Conservation (phyloP, 306 rosid genomes). For the Begonia masoniana region DNA sequence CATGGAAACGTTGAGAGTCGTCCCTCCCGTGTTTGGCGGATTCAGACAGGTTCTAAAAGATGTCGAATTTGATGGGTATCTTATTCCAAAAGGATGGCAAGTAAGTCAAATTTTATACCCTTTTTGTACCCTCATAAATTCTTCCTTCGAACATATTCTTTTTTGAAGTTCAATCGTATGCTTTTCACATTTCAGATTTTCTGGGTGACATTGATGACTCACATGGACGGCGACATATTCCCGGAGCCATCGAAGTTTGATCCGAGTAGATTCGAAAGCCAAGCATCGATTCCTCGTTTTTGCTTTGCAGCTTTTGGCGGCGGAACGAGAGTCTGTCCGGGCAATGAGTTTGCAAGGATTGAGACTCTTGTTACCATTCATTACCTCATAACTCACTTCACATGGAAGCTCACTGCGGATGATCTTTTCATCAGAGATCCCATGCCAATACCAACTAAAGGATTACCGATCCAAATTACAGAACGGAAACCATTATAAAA, state of each 20-base stretch:
- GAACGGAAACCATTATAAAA: conserved; percentile 16
- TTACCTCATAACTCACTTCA: conserved; percentile 48
- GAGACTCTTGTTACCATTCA: conserved; percentile 56
- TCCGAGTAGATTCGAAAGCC: conserved; percentile 58
- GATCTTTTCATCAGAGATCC: conserved; percentile 47
- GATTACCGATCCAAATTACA: conserved; percentile 34
- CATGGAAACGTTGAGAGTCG: conserved; percentile 46
- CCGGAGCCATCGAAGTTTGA: conserved; percentile 55
- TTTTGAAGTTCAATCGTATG: too few species aligned
- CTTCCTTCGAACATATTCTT: neutral
- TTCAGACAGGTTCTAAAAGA: conserved; percentile 42
- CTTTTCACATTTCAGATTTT: conserved; percentile 29
- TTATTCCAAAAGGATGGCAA: conserved; percentile 86
- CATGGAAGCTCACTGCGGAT: conserved; percentile 55
- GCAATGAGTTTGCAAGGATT: conserved; percentile 52
- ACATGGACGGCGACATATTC: conserved; percentile 46
- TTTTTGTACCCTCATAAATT: neutral
- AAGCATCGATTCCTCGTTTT: conserved; percentile 43
- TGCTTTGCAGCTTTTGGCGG: conserved; percentile 58
- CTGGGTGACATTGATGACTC: conserved; percentile 58
- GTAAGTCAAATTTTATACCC: conserved; percentile 23
- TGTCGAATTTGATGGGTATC: conserved; percentile 44
- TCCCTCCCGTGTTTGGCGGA: conserved; percentile 57
- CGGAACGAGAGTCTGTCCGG: conserved; percentile 61
- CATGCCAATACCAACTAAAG: conserved; percentile 37